Conservation (phyloP, 1,139 yeast species). For the Geotrichum europaeum region DNA sequence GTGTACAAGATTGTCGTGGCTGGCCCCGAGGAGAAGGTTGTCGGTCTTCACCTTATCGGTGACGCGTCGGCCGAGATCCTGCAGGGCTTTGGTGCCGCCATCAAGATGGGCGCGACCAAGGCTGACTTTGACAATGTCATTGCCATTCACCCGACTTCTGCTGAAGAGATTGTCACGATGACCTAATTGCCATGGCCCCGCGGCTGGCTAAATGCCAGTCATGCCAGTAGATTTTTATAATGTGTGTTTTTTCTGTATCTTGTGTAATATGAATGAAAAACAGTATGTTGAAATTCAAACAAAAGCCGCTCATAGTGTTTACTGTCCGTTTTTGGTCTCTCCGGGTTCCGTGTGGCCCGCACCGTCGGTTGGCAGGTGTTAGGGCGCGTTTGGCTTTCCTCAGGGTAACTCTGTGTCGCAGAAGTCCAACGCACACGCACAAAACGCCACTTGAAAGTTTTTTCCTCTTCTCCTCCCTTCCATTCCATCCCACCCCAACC, state of each 20-base stretch:
- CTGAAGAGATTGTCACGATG: constrained; percentile 94
- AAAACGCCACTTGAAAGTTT: constrained; percentile 13
- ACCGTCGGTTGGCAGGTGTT: not conserved
- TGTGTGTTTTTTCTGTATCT: too few relatives aligned
- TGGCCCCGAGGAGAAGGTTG: constrained; percentile 85
- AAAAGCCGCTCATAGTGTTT: not conserved
- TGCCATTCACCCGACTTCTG: constrained; percentile 97
- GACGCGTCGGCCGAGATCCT: constrained; percentile 85
- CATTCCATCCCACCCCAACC: too few relatives aligned
- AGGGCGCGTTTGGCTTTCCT: not conserved
- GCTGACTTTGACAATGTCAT: constrained; percentile 90
- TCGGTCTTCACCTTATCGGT: constrained; percentile 91
- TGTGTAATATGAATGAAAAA: too few relatives aligned
- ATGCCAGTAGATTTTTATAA: too few relatives aligned
- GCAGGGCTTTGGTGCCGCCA: constrained; percentile 97
- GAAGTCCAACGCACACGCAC: not conserved
- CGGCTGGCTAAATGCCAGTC: too few relatives aligned
- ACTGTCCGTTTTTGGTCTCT: not conserved
- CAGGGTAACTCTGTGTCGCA: constrained; percentile 7
- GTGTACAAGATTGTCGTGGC: constrained; percentile 74
- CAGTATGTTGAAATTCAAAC: too few relatives aligned
- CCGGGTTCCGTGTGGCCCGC: not conserved
- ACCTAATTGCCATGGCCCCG: constrained; percentile 34
- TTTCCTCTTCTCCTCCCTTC: not conserved
- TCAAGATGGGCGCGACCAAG: constrained; percentile 92